Base-by-base conservation (phyloP, 2,329 filamentous ascomycete species). In the Huntiella savannae region DNA sequence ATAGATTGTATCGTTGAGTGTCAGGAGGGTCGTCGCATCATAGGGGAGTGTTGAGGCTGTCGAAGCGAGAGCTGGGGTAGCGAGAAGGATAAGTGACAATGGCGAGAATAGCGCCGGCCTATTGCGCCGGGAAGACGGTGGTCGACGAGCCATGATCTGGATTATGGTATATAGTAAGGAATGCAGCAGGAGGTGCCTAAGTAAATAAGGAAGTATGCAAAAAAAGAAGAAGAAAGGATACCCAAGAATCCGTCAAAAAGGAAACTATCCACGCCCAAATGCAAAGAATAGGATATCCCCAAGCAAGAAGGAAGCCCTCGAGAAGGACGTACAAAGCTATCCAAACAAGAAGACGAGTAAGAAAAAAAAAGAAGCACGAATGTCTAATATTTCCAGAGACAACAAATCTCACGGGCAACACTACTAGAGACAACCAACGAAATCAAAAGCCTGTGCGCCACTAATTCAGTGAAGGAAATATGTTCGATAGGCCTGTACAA, bases 1-100 rank as follows among this genome's bases (percentile, higher is more conserved):
- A 59, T 91, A 93, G 49, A 77, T 76, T 32, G 73, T 58, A 13
- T 73, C 66, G 50, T 39, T 40, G 15, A 50, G 41, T 2, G 48
- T 45, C 2, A 50, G 6, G 17, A 50, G 45, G 2, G 48, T 47
- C 5, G 48, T 50, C 10, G 48, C 36, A n/a, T 43, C 40, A 17
- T 50, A 50, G 1, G 48, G 48, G 13, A 50, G 33, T 11, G 33
- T 39, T 12, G 34, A 39, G 22, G 44, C 28, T n/a, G 48, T 22
- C 4, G 44, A 34, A 13, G 48, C 43, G n/a, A 37, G 43, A 15
- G n/a, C 39, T 12, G 38, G 37, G 47, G 40, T 11, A 19, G 46
- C 12, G 28, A 36, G 22, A 11, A 33, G 17, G 8, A 45, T 33
- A n/a, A 43, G 4, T 17, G 47, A 40, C 6, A 44, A 36, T 36